Evolutionary conservation across 495 filamentous ascomycete species (phyloP).

Genomic region (Neurospora sp.): DNA sequence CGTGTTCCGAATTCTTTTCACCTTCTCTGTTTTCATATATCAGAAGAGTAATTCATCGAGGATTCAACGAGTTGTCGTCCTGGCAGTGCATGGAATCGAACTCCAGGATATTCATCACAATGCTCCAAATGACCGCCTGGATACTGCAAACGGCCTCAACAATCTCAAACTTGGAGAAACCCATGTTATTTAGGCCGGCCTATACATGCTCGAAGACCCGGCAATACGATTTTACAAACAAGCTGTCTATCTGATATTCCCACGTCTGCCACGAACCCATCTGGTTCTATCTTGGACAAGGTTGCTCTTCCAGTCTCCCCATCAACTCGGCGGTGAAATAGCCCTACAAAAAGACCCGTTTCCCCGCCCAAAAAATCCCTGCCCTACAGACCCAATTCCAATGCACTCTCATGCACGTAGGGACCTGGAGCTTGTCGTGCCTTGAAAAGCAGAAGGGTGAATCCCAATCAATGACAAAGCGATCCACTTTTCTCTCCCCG

Average conservation of each 20-base stretch:
- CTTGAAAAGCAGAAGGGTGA: neutral
- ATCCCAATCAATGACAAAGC: neutral
- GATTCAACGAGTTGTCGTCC: neutral
- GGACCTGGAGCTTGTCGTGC: neutral
- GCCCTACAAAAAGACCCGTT: neutral
- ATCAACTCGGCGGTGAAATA: neutral
- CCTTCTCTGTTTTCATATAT: neutral
- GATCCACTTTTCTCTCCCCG: neutral
- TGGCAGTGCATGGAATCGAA: neutral
- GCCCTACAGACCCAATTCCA: neutral
- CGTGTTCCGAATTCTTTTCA: neutral
- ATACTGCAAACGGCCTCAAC: neutral
- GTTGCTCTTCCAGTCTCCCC: neutral
- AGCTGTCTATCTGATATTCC: neutral
- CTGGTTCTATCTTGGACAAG: neutral
- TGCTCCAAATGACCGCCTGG: neutral
- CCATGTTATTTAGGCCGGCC: neutral
- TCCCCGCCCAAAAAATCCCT: neutral
- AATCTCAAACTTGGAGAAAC: neutral
- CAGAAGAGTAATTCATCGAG: neutral
- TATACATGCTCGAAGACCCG: neutral
- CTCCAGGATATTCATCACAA: neutral
- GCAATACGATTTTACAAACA: neutral
- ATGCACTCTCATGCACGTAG: neutral
- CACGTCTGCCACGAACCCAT: neutral